Evolutionary conservation across 371 early-diverging fungal species (phyloP), one percentile per base, ranked within the genome.

Genomic region (Mortierella sp.): DNA sequence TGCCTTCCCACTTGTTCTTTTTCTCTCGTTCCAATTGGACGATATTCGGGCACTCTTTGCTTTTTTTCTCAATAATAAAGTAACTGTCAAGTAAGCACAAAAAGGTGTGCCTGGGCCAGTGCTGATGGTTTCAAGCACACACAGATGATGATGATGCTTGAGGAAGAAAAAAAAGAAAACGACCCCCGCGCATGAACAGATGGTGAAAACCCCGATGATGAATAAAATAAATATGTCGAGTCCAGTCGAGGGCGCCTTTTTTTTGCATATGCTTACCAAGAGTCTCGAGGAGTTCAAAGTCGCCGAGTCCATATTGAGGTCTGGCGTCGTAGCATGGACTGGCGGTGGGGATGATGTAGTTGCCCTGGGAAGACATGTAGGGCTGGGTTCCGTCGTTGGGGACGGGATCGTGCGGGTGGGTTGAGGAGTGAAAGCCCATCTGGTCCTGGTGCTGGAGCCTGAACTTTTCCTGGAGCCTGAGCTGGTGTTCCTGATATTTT

Each of bases 221-320:
- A 34, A 34, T 67, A 8, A 34, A 37, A 24, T 37, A 19, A 37
- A 14, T 28, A 40, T 28, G 69, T 31, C 34, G 69, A 37, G 43
- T 40, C 6, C 4, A 40, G 43, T 40, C 43, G 43, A 40, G 43
- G n/a, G n/a, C n/a, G n/a, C n/a, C n/a, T n/a, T n/a, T n/a, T n/a
- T n/a, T 40, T 40, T 40, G 43, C 43, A 40, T 40, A 40, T 43
- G 50, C 79, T 76, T 92, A 93, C 94, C 94, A 67, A 94, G 87
- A 24, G 95, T 94, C 82, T 94, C 93, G 73, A 92, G 82, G 48
- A 94, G 82, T 72, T 92, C 90, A 82, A 91, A 94, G 77, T 94
- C 93, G n/a, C 78, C 74, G 43, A 83, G 84, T 48, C 78, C 78
- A 40, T 80, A 83, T 74, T 79, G 77, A 1, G 84, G 84, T 64